Base-by-base conservation (phyloP, 805 yeast species). In the Ogataea angusta region DNA sequence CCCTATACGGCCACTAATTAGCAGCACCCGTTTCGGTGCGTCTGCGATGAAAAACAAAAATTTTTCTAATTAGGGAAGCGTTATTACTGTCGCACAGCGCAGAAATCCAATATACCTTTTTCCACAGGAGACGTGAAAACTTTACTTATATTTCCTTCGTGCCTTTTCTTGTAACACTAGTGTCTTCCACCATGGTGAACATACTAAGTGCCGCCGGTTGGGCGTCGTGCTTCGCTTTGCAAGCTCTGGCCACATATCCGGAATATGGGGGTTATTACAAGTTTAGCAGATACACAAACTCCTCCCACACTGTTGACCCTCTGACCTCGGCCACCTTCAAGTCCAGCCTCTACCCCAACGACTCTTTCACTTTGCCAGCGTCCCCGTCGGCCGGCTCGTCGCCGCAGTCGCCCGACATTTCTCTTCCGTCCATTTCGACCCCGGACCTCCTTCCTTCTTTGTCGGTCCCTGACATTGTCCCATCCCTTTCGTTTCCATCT, bases 181-280 rank as follows among this genome's bases (percentile, higher is more conserved):
- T 8, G 17, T 10, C 21, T 28, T 24, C 18, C 17, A 17, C 30
- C 26, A 38, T 38, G 41, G 36, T 31, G 41, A 38, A 38, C 16
- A 15, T 38, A 22, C 6, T 27, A 10, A 38, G 26, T 15, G 23
- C 32, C 14, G 41, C 36, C 41, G 10, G 26, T 14, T 26, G 27
- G 16, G 36, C 31, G 23, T 13, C 31, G 17, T 31, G 33, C 15
- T 14, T 38, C 8, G 35, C 36, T 5, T 29, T 19, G 10, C 22
- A 19, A 13, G 33, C 36, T 10, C 15, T 38, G 23, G 36, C 34
- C 10, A 7, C 18, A 8, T 10, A 9, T 5, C 35, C 35, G 7
- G 19, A 17, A 10, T 12, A 6, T 12, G 35, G 17, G 12, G 35
- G 35, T 3, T 25, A 18, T 14, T 9, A 19, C 26, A 22, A 19